A percentile compares a stretch with the other conserved stretches of the same genome.
These are phyloP conservation scores for Alloteropsis semialata DNA, from an alignment of 176 grass and related monocot genomes.

Conservation along the genomic window DNA sequence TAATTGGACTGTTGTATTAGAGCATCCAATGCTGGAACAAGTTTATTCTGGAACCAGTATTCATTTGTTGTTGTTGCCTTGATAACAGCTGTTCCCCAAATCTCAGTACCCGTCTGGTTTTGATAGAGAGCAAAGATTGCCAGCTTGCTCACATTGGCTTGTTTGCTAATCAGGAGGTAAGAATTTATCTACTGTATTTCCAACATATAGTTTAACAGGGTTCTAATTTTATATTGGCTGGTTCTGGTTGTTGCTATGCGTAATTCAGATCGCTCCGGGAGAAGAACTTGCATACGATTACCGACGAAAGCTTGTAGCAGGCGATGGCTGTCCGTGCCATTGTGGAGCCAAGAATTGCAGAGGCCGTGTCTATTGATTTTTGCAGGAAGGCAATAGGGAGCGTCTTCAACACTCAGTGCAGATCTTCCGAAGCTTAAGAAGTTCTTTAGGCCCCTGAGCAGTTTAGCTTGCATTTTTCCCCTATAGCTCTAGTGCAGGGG, in stretches of 20 bases:
- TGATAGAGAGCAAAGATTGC: slow-evolving; percentile 79
- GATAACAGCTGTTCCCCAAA: slow-evolving; percentile 86
- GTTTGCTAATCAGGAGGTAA: slow-evolving; percentile 85
- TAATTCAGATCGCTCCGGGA: slow-evolving; percentile 63
- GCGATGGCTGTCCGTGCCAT: slow-evolving; percentile 54
- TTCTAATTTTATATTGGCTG: not conserved
- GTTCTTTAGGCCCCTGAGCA: slow-evolving; percentile 1
- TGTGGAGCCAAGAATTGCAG: slow-evolving; percentile 74
- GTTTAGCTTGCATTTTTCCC: slow-evolving; percentile 7
- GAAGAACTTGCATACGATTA: slow-evolving; percentile 91
- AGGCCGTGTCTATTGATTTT: slow-evolving; percentile 69
- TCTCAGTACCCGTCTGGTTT: slow-evolving; percentile 61
- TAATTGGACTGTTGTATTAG: slow-evolving; percentile 21
- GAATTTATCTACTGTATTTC: slow-evolving; percentile 7
- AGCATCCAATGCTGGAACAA: not conserved
- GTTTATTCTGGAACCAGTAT: slow-evolving; percentile 26
- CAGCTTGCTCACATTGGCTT: slow-evolving; percentile 83
- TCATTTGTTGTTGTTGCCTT: slow-evolving; percentile 36
- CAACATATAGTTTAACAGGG: not conserved
- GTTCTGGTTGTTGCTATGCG: slow-evolving; percentile 10
- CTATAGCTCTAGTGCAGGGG: slow-evolving; percentile 23
- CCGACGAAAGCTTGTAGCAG: slow-evolving; percentile 49
- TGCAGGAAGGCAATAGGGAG: slow-evolving; percentile 16
- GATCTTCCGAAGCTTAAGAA: slow-evolving; percentile 3
- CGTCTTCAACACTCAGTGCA: not conserved